Base-by-base conservation (phyloP, 192 early-diverging fungal species). In the Coemansia sp. region DNA sequence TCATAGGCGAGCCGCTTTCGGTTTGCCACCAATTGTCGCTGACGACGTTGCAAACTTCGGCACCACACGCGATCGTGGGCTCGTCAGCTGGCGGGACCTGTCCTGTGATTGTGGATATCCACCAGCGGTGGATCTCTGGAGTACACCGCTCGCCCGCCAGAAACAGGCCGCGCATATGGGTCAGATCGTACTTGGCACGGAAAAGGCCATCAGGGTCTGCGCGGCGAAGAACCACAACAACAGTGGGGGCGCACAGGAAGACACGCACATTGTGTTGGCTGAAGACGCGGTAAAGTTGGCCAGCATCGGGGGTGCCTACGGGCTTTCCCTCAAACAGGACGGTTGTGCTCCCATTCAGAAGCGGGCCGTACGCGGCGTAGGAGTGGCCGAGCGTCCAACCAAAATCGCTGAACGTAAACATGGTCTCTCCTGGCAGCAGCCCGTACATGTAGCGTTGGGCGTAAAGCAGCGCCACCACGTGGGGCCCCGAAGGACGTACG, bases 11-110 rank as follows among this genome's bases (percentile, higher is more conserved):
- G 5, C 94, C 93, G 44, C 89, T 91, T 62, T 96, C 94, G 0
- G 94, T 94, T 53, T 92, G 90, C 94, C 94, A 96, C 76, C 88
- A 96, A 68, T 93, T 91, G 77, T 96, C 94, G 63, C 89, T 87
- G 7, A 95, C 85, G 45, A 88, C 85, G 38, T 73, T 73, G 53
- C 61, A 38, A 6, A 83, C 60, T 3, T 74, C 75, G 7, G 84
- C 60, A 16, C 66, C 72, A 41, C 75, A 75, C 2, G 45, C 39
- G 18, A 79, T 26, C 0, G 66, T 67, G 4, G 48, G 26, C 2
- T 66, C 64, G 10, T 70, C 62, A 7, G 63, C 56, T 3, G 67
- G 33, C 6, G 64, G 66, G 11, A 26, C 38, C 46, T 69, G 69
- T 0, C 76, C 81, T 4, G 81, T 73, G 44, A 84, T 78, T 2